Base-by-base conservation (phyloP, 441 rosid species). In the Populus trichocarpa region DNA sequence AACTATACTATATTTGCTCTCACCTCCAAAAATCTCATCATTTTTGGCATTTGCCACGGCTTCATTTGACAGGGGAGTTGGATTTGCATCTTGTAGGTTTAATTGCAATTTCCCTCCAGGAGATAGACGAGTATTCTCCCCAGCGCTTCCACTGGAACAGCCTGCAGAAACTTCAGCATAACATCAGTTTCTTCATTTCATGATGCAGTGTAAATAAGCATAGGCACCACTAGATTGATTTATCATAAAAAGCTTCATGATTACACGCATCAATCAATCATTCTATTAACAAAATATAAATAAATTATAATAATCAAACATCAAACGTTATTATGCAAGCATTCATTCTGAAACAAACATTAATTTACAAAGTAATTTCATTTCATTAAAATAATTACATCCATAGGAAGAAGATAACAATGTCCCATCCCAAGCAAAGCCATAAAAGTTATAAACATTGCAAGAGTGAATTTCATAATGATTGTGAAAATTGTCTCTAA, bases 11-110 rank as follows among this genome's bases (percentile, higher is more conserved):
- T 22, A 38, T 50, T 40, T n/a, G 67, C 38, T 46, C 75, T 68
- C 36, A 82, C 89, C 89, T 82, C 63, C 14, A 8, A 40, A 46
- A 25, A 12, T 69, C 2, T 74, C 35, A 78, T 75, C 79, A 68
- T 57, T 71, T 67, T 75, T 63, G 57, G 18, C 23, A 11, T n/a
- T 8, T 35, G 14, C 36, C 74, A 53, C 69, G 42, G 63, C 33
- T 71, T 20, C 82, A 61, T 65, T 77, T 46, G 70, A 63, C 12
- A 36, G 75, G 75, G 77, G 23, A 72, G 35, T 26, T 67, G 4
- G 84, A 75, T 36, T 59, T 59, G 74, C 59, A 12, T 83, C 88
- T 53, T 11, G 78, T 46, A 73, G 33, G 11, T 64, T 67, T 18
- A 14, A 26, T 28, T 59, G 76, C 73, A 53, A 26, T 6, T 67